Base-by-base conservation (phyloP, 441 rosid genomes). In the Rhodomyrtus psidioides region DNA sequence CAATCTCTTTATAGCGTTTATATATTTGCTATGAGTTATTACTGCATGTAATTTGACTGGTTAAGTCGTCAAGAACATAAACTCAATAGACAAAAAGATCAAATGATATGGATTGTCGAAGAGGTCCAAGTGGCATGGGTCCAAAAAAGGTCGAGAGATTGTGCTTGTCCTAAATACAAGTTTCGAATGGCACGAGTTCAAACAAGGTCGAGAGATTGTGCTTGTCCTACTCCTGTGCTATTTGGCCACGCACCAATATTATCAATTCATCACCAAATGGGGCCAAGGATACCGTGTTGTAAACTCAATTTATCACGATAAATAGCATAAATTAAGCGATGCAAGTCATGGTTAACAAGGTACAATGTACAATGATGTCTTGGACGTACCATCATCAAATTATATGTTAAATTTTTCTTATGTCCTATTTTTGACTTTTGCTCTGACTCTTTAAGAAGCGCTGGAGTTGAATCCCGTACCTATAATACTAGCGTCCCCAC, bases 401-500 rank as follows among this genome's bases (percentile, higher is more conserved):
- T n/a, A n/a, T 6, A n/a, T 12, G 4, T 9, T 46, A 39, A 1
- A n/a, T 9, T 46, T 46, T 46, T 46, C 6, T 12, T 46, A 0
- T 46, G 12, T 9, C 12, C 12, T 46, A 9, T 46, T 12, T 46
- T 3, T 46, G 51, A 46, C 6, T 46, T 46, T 46, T 46, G 12
- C 0, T 46, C 3, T 1, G 0, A 12, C 1, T 2, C 3, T 46
- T 46, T 46, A 2, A 12, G 9, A 46, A 46, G 51, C 51, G 12
- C 51, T 1, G 1, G 51, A 46, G 51, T 10, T 12, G 3, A 46
- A 46, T 6, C 51, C 12, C 51, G 3, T 2, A 46, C 12, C 0
- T 46, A 46, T 46, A 0, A 46, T 46, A 46, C 12, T 46, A 9
- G 3, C 6, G 12, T 9, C 51, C 51, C 3, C 6, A 46, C 1